Evolutionary conservation across 176 grass and related monocot genomes (phyloP).

Genomic region (Pontederia crassipes): DNA sequence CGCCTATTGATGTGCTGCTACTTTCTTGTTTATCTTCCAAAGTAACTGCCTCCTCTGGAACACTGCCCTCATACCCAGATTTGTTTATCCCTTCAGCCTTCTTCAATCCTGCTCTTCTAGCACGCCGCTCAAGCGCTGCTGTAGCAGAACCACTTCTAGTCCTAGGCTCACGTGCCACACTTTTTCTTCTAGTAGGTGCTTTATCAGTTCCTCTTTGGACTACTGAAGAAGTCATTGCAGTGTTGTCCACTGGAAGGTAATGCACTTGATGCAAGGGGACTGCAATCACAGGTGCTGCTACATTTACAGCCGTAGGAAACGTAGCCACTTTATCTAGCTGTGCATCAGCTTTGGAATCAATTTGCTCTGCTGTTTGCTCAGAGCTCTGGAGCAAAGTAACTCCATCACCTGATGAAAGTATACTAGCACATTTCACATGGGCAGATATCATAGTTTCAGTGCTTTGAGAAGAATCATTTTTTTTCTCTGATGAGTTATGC

Average conservation of each 20-base stretch:
- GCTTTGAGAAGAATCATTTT: not conserved
- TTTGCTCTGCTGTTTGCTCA: slow-evolving; percentile 31
- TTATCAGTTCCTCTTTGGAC: slow-evolving; percentile 28
- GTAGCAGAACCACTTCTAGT: slow-evolving; percentile 41
- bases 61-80: slow-evolving; percentile 10
- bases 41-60: not conserved
- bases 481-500: not conserved
- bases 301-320: not conserved
- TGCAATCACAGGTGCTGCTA: slow-evolving; percentile 16
- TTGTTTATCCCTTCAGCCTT: slow-evolving; percentile 29
- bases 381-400: slow-evolving; percentile 32
- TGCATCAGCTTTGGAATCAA: slow-evolving; percentile 6
- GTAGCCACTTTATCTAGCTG: slow-evolving; percentile 5
- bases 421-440: slow-evolving; percentile 1
- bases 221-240: slow-evolving; percentile 25
- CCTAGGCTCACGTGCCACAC: slow-evolving; percentile 1
- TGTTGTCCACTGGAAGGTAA: slow-evolving; percentile 17
- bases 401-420: slow-evolving; percentile 27
- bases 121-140: slow-evolving; percentile 40
- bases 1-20: too few species aligned
- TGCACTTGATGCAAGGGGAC: slow-evolving; percentile 28
- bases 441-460: slow-evolving; percentile 17
- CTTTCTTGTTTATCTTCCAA: slow-evolving; percentile 24
- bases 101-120: slow-evolving; percentile 45
- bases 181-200: slow-evolving; percentile 43